Conservation (phyloP, 352 stramenopile species). For the Pythium aristosporum region DNA sequence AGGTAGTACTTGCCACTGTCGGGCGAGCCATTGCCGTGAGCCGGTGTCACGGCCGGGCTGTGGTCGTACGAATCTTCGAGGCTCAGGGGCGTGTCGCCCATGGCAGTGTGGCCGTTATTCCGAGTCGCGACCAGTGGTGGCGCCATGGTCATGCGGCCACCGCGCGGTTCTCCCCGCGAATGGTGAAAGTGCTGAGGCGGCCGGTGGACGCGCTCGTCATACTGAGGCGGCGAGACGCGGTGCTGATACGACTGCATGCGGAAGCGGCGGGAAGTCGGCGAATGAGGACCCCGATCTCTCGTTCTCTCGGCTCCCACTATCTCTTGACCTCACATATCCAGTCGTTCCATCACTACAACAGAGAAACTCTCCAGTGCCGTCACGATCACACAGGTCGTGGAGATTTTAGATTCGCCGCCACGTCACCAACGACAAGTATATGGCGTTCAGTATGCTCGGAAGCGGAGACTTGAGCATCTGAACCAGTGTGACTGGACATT, state of each 20-base stretch:
- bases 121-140: slow-evolving; percentile 17
- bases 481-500: not conserved
- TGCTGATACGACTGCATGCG: not conserved
- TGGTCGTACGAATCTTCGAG: slow-evolving; percentile 22
- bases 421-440: not conserved
- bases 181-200: not conserved
- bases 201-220: not conserved
- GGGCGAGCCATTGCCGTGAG: slow-evolving; percentile 1
- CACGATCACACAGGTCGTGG: no score
- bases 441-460: not conserved
- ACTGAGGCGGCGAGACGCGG: not conserved
- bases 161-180: not conserved
- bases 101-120: not conserved
- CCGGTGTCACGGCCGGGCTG: not conserved
- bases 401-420: not conserved
- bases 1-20: slow-evolving; percentile 24
- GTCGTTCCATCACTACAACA: no score
- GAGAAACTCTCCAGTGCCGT: no score
- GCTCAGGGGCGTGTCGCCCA: slow-evolving; percentile 14
- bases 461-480: not conserved
- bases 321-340: not conserved
- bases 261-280: not conserved
- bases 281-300: not conserved
- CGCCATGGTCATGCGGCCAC: slow-evolving; percentile 16
- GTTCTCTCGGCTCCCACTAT: not conserved